Percentiles rank a stretch among this genome's conserved stretches.
Evolutionary conservation across 768 basidiomycete species (phyloP).

Genomic region (Coprinopsis sp.): DNA sequence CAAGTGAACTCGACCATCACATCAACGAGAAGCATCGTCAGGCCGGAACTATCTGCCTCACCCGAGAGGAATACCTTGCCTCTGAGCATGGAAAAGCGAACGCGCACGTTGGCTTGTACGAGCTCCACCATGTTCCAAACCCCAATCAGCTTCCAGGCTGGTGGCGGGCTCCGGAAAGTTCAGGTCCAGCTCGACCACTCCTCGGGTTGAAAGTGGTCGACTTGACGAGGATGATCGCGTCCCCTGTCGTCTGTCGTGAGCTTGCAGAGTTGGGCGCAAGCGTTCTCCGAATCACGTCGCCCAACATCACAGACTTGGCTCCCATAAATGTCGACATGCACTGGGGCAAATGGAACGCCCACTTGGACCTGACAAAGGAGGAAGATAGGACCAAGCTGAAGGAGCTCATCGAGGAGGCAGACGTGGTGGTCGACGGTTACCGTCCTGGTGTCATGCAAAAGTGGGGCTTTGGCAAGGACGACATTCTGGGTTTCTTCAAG

Average conservation of each 20-base stretch:
- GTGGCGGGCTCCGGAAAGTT: slow-evolving; percentile 15
- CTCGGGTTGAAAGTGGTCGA: slow-evolving; percentile 24
- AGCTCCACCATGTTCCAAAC: slow-evolving; percentile 20
- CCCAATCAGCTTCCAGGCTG: slow-evolving; percentile 13
- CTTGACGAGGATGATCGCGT: slow-evolving; percentile 25
- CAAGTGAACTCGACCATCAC: slow-evolving; percentile 15
- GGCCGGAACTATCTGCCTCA: slow-evolving; percentile 20
- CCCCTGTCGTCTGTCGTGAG: slow-evolving; percentile 18
- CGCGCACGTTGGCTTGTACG: slow-evolving; percentile 21
- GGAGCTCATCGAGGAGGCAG: slow-evolving; percentile 19
- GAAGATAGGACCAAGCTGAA: slow-evolving; percentile 14
- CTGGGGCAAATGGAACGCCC: slow-evolving; percentile 25
- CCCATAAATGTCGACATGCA: slow-evolving; percentile 17
- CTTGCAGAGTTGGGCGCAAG: slow-evolving; percentile 26
- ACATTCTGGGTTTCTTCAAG: slow-evolving; percentile 19
- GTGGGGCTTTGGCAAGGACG: slow-evolving; percentile 27
- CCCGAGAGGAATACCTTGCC: slow-evolving; percentile 17
- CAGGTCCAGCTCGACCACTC: slow-evolving; percentile 14
- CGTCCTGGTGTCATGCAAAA: slow-evolving; percentile 24
- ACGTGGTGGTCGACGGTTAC: slow-evolving; percentile 27
- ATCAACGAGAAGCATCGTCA: slow-evolving; percentile 21
- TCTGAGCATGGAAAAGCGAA: slow-evolving; percentile 22
- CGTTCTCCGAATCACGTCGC: slow-evolving; percentile 24
- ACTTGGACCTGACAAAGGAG: slow-evolving; percentile 21
- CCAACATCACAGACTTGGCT: slow-evolving; percentile 20